Evolutionary conservation across 2,329 filamentous ascomycete genomes (phyloP).

Genomic region (Neofusicoccum sp.): DNA sequence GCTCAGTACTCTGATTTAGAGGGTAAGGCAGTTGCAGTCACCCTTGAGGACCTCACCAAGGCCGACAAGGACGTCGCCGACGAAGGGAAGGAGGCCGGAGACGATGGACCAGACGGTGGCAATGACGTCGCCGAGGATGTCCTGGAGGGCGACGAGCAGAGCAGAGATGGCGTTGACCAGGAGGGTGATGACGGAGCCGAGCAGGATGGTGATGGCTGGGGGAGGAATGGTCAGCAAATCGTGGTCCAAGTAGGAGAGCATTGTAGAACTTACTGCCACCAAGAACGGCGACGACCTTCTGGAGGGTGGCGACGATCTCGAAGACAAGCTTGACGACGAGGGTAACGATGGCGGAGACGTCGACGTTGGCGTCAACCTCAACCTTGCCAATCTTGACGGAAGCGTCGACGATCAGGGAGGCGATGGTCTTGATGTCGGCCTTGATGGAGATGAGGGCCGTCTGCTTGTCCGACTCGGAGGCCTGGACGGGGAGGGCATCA

Average conservation of each 20-base stretch:
- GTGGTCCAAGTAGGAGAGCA: no score
- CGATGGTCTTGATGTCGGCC: slow-evolving; percentile 16
- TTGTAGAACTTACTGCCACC: slow-evolving; percentile 17
- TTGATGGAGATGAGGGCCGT: slow-evolving; percentile 10
- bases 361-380: slow-evolving; percentile 14
- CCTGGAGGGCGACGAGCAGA: slow-evolving; percentile 16
- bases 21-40: slow-evolving; percentile 14
- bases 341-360: slow-evolving; percentile 14
- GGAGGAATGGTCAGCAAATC: not conserved
- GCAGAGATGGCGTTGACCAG: slow-evolving; percentile 18
- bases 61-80: slow-evolving; percentile 19
- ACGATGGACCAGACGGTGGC: slow-evolving; percentile 16
- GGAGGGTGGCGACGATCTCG: slow-evolving; percentile 43
- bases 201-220: slow-evolving; percentile 15
- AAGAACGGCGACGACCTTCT: slow-evolving; percentile 45
- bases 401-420: slow-evolving; percentile 14
- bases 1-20: slow-evolving; percentile 11
- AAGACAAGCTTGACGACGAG: slow-evolving; percentile 46
- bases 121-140: slow-evolving; percentile 17
- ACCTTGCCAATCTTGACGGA: slow-evolving; percentile 14
- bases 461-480: slow-evolving; percentile 11
- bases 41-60: slow-evolving; percentile 19
- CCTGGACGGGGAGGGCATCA: not conserved
- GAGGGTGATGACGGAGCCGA: slow-evolving; percentile 19
- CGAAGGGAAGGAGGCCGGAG: slow-evolving; percentile 14